Evolutionary conservation across 2,329 filamentous ascomycete genomes (phyloP).

Genomic region (Lojkania enalia): DNA sequence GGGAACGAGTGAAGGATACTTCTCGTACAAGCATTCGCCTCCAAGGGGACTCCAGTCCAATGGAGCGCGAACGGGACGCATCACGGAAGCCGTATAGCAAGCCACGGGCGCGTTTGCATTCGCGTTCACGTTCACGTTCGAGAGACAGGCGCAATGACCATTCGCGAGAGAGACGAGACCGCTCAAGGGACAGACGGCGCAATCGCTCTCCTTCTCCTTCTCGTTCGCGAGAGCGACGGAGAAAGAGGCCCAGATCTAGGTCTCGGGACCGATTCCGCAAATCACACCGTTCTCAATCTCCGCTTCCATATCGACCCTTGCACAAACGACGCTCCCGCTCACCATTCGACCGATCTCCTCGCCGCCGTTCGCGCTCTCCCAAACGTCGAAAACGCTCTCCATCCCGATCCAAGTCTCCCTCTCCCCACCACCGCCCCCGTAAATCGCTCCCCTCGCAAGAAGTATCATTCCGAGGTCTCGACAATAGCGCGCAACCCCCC

Average conservation of each 20-base stretch:
- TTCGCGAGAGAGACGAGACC: constrained; percentile 6
- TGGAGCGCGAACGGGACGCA: constrained; percentile 14
- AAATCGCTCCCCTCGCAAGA: constrained; percentile 52
- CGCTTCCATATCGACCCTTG: constrained; percentile 11
- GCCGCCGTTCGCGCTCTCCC: constrained; percentile 31
- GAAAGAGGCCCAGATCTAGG: constrained; percentile 4
- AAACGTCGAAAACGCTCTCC: constrained; percentile 42
- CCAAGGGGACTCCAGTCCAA: constrained; percentile 5
- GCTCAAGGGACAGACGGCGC: constrained; percentile 13
- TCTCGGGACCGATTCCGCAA: constrained; percentile 6
- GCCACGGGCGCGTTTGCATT: constrained; percentile 21
- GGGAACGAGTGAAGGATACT: neutral
- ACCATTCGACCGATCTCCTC: constrained; percentile 28
- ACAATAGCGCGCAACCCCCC: constrained; percentile 33
- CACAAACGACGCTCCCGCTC: constrained; percentile 20
- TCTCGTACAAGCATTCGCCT: neutral
- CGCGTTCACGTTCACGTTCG: constrained; percentile 17
- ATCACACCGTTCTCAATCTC: constrained; percentile 11
- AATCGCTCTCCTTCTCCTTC: too few relatives aligned
- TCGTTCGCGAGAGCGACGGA: constrained; percentile 20
- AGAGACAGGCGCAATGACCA: constrained; percentile 4
- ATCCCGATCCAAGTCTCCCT: constrained; percentile 45
- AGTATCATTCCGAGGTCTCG: constrained; percentile 48
- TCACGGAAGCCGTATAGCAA: constrained; percentile 37
- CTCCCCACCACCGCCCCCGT: constrained; percentile 47